These are phyloP conservation scores for Tetraselmis chui DNA, from an alignment of 139 green algal genomes.

Conservation along the genomic window DNA sequence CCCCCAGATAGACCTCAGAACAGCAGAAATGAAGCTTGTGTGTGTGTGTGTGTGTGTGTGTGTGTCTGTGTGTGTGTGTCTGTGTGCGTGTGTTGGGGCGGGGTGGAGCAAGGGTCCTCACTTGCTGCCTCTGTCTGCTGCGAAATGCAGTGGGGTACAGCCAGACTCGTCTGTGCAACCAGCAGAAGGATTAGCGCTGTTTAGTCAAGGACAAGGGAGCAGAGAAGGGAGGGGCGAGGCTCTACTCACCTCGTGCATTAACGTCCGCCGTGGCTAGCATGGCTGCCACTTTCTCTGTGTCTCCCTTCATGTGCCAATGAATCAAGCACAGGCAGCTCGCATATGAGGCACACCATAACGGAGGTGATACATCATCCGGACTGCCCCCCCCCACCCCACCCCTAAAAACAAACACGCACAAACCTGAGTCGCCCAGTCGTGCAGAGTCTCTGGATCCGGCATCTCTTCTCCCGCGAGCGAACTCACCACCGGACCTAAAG, in stretches of 20 bases:
- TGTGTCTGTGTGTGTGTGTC: too few species aligned
- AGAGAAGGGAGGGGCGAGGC: background rate
- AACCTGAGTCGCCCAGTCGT: background rate
- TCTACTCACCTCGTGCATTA: background rate
- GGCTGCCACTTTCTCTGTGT: background rate
- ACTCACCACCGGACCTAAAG: background rate
- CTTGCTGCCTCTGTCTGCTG: slow-evolving; percentile 17
- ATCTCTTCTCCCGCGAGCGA: background rate
- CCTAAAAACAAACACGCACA: too few species aligned
- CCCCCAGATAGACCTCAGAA: too few species aligned
- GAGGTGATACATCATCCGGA: too few species aligned
- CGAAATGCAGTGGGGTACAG: slow-evolving; percentile 26
- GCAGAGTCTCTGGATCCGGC: background rate
- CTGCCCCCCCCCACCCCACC: too few species aligned
- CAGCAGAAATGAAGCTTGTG: too few species aligned
- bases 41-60: too few species aligned
- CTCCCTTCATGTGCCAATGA: slow-evolving; percentile 8
- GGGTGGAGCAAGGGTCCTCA: background rate
- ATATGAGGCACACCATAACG: too few species aligned
- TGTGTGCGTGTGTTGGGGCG: background rate
- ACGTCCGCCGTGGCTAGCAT: background rate
- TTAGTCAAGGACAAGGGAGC: background rate
- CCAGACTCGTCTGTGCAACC: slow-evolving; percentile 10
- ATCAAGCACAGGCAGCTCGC: too few species aligned
- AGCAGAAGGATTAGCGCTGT: background rate